These are phyloP conservation scores for Abelmoschus esculentus DNA, from an alignment of 345 rosid species.

Conservation along the genomic window DNA sequence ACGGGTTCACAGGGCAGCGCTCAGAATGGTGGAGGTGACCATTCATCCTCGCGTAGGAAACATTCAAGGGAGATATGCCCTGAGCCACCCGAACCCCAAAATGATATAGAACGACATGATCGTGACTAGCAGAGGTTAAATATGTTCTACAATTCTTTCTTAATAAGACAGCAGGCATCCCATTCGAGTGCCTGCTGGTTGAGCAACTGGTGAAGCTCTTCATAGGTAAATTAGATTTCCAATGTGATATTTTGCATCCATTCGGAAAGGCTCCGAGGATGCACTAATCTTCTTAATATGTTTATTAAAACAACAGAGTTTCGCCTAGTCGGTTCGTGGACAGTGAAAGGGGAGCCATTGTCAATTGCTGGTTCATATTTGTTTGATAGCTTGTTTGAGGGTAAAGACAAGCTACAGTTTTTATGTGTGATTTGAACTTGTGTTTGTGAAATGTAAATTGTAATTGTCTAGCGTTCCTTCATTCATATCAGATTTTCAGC, in stretches of 20 bases:
- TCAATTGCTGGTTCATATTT: constrained; percentile 1
- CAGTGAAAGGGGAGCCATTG: neutral
- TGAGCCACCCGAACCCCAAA: constrained; percentile 44
- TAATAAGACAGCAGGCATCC: constrained; percentile 48
- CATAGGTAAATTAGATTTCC: constrained; percentile 1
- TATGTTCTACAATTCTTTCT: constrained; percentile 45
- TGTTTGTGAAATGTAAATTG: constrained; percentile 27
- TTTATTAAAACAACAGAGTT: neutral
- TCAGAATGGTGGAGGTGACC: constrained; percentile 46
- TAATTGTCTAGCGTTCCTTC: neutral
- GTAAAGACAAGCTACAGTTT: constrained; percentile 8
- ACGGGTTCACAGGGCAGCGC: constrained; percentile 84
- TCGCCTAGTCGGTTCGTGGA: neutral
- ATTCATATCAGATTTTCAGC: neutral
- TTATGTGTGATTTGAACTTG: constrained; percentile 19
- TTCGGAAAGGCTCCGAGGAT: neutral
- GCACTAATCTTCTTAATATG: neutral
- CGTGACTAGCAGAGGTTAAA: constrained; percentile 29
- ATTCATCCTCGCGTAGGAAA: constrained; percentile 72
- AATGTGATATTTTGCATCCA: neutral
- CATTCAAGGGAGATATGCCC: constrained; percentile 83
- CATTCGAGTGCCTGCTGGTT: constrained; percentile 24
- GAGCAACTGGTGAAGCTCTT: neutral
- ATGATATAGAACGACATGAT: constrained; percentile 46
- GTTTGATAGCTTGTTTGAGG: constrained; percentile 18